phyloP scores from a whole-genome alignment of 345 rosid species.

The Crucihimalaya himalaica region DNA sequence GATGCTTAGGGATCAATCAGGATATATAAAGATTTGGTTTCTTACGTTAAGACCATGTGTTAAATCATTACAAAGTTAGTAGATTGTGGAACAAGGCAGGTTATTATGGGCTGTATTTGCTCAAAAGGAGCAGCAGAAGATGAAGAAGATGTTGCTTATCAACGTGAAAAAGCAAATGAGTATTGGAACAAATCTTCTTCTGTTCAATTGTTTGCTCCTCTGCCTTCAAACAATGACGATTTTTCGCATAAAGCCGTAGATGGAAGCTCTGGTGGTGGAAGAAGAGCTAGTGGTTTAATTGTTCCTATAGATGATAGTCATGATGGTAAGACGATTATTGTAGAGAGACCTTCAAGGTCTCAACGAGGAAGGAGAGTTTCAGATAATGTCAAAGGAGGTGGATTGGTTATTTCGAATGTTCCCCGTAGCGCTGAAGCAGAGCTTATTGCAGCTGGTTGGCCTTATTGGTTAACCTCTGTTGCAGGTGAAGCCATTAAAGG shows the following conservation, averaged over 20 bases:
- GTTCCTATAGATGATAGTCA: constrained; percentile 43
- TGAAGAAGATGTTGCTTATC: constrained; percentile 32
- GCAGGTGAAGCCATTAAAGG: constrained; percentile 89
- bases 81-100: constrained; percentile 16
- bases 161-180: constrained; percentile 41
- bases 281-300: constrained; percentile 37
- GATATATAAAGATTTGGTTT: constrained; percentile 1
- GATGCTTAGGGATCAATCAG: constrained; percentile 39
- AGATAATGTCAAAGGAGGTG: constrained; percentile 41
- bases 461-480: constrained; percentile 80
- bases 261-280: constrained; percentile 35
- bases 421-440: constrained; percentile 54
- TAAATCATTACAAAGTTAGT: constrained; percentile 12
- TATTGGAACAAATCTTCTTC: constrained; percentile 45
- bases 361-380: constrained; percentile 49
- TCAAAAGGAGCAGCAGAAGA: constrained; percentile 67
- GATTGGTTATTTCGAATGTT: constrained; percentile 38
- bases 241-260: constrained; percentile 26
- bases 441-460: constrained; percentile 79
- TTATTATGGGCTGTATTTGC: constrained; percentile 88
- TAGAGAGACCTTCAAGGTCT: constrained; percentile 44
- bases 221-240: constrained; percentile 50
- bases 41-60: constrained; percentile 6
- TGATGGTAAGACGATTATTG: constrained; percentile 35
- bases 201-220: constrained; percentile 64